A percentile compares a stretch with the other conserved stretches of the same genome.
Evolutionary conservation across 805 yeast species (phyloP).

Genomic region (Starmerella powellii): DNA sequence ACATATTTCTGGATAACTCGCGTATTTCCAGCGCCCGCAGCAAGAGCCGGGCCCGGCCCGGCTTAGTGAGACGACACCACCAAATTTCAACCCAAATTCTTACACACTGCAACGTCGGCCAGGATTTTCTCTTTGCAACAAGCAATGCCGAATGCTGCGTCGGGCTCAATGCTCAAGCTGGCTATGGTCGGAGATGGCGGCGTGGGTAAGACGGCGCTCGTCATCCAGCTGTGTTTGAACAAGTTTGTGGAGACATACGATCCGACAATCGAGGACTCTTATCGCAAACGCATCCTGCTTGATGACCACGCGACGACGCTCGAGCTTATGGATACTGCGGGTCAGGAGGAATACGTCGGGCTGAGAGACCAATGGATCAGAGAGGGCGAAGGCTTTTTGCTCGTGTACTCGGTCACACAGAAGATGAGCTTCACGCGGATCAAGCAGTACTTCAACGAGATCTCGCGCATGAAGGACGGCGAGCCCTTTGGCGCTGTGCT

Average conservation of each 20-base stretch:
- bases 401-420: slow-evolving; percentile 82
- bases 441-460: slow-evolving; percentile 66
- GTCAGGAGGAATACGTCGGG: slow-evolving; percentile 91
- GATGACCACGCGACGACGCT: slow-evolving; percentile 67
- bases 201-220: slow-evolving; percentile 94
- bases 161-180: slow-evolving; percentile 45
- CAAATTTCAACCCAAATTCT: no score
- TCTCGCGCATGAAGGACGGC: slow-evolving; percentile 54
- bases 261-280: slow-evolving; percentile 78
- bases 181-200: slow-evolving; percentile 99
- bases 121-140: no score
- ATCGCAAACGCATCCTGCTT: slow-evolving; percentile 70
- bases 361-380: slow-evolving; percentile 91
- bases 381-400: slow-evolving; percentile 85
- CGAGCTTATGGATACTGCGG: slow-evolving; percentile 97
- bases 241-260: slow-evolving; percentile 96
- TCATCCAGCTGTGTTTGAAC: slow-evolving; percentile 69
- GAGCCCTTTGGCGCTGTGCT: slow-evolving; percentile 62
- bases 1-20: no score
- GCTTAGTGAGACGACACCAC: not conserved
- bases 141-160: not conserved
- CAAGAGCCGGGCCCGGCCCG: no score
- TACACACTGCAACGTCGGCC: no score
- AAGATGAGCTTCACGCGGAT: slow-evolving; percentile 76
- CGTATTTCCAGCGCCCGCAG: no score